Conservation (phyloP, 1,139 yeast genomes). For the Yamadazyma friedrichii region DNA sequence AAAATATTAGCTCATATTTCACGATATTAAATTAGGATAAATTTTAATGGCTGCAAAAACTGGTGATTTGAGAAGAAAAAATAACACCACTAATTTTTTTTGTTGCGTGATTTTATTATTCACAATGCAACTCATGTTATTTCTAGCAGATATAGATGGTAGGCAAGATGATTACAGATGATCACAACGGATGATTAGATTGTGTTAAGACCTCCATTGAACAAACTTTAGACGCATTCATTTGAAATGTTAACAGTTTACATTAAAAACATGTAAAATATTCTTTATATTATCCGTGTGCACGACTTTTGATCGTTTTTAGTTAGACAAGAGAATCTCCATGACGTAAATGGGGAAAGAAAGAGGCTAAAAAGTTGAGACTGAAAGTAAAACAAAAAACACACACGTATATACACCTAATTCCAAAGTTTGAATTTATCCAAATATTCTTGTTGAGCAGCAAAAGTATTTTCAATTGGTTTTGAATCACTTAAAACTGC, state of each 20-base stretch:
- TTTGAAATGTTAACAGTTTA: too few species aligned
- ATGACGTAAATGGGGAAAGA: too few species aligned
- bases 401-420: constrained; percentile 1
- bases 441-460: constrained; percentile 50
- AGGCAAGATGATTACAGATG: neutral
- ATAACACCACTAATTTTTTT: constrained; percentile 8
- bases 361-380: too few species aligned
- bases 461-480: constrained; percentile 52
- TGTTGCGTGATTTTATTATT: constrained; percentile 7
- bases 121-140: neutral
- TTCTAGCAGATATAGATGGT: neutral
- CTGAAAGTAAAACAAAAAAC: neutral
- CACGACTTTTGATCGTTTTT: too few species aligned
- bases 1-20: too few species aligned
- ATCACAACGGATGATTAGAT: too few species aligned
- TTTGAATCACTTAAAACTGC: constrained; percentile 79
- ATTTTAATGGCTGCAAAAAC: constrained; percentile 9
- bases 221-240: too few species aligned
- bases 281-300: too few species aligned
- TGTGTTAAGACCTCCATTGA: too few species aligned
- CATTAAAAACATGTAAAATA: too few species aligned
- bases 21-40: neutral
- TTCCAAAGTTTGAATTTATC: constrained; percentile 24
- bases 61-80: constrained; percentile 8
- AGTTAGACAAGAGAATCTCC: too few species aligned